phyloP scores from a whole-genome alignment of 2,329 filamentous ascomycete genomes.

The Cladosporium phlei region DNA sequence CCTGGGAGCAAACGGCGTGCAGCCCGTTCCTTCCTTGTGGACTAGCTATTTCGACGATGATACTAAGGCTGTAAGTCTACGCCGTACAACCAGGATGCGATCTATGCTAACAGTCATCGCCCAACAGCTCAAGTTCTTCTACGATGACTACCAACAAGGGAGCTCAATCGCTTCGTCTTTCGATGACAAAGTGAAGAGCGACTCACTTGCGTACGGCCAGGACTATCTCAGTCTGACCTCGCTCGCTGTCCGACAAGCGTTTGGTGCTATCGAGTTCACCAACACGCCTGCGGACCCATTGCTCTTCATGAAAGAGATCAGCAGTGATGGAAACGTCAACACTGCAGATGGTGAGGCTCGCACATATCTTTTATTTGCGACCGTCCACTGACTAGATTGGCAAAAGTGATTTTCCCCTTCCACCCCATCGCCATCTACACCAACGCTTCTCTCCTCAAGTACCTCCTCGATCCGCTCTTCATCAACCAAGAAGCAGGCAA shows the following conservation, averaged over 20 bases:
- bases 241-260: conserved; percentile 48
- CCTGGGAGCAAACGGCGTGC: conserved; percentile 37
- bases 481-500: conserved; percentile 33
- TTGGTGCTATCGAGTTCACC: conserved; percentile 47
- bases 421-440: conserved; percentile 32
- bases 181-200: conserved; percentile 41
- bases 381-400: not conserved
- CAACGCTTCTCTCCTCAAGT: conserved; percentile 29
- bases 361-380: not conserved
- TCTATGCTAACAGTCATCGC: no score
- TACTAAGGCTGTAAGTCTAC: conserved; percentile 37
- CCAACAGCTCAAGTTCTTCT: conserved; percentile 40
- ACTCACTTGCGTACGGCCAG: conserved; percentile 45
- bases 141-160: conserved; percentile 43
- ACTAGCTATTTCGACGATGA: conserved; percentile 48
- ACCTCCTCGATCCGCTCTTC: conserved; percentile 33
- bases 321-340: conserved; percentile 34
- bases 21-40: conserved; percentile 46
- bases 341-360: conserved; percentile 25
- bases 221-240: conserved; percentile 48
- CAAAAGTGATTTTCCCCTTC: conserved; percentile 30
- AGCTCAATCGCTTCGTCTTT: conserved; percentile 35
- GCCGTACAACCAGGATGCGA: no score
- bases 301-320: conserved; percentile 57
- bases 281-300: conserved; percentile 45